These are phyloP conservation scores for Pleurotus sapidus DNA, from an alignment of 768 basidiomycete species.

Conservation along the genomic window DNA sequence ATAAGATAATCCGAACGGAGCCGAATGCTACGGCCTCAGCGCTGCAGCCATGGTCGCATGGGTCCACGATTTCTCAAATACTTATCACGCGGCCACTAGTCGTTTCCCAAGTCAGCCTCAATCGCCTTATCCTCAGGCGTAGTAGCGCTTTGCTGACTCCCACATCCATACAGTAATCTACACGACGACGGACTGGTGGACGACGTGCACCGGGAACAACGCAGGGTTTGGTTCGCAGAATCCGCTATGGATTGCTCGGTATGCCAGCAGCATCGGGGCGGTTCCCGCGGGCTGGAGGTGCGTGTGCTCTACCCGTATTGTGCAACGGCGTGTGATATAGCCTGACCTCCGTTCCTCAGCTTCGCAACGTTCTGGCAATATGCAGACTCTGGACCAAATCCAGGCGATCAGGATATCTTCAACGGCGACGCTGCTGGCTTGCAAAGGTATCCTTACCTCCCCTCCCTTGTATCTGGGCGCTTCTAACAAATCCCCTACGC, in stretches of 20 bases:
- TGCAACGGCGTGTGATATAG: background rate
- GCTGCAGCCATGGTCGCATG: constrained; percentile 58
- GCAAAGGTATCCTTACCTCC: constrained; percentile 22
- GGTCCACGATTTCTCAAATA: constrained; percentile 59
- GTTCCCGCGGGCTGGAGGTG: constrained; percentile 59
- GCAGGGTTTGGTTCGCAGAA: constrained; percentile 44
- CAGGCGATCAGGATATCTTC: constrained; percentile 57
- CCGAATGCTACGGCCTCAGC: constrained; percentile 52
- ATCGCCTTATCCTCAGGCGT: background rate
- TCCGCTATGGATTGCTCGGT: constrained; percentile 62
- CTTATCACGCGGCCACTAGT: constrained; percentile 45
- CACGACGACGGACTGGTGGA: constrained; percentile 69
- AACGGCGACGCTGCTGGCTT: constrained; percentile 48
- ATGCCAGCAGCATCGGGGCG: constrained; percentile 42
- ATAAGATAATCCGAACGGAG: constrained; percentile 49
- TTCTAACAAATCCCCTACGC: background rate
- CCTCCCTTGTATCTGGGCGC: background rate
- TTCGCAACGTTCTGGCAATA: constrained; percentile 62
- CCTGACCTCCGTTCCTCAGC: constrained; percentile 18
- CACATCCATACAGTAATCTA: constrained; percentile 43
- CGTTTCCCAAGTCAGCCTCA: constrained; percentile 29
- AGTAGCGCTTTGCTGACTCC: background rate
- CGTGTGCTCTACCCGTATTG: constrained; percentile 11
- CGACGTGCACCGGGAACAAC: constrained; percentile 58
- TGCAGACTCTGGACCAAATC: constrained; percentile 49